Percentiles rank a stretch among this genome's conserved stretches.
Conservation (phyloP, 108 stramenopile genomes). For the Nitzschia putrida region DNA sequence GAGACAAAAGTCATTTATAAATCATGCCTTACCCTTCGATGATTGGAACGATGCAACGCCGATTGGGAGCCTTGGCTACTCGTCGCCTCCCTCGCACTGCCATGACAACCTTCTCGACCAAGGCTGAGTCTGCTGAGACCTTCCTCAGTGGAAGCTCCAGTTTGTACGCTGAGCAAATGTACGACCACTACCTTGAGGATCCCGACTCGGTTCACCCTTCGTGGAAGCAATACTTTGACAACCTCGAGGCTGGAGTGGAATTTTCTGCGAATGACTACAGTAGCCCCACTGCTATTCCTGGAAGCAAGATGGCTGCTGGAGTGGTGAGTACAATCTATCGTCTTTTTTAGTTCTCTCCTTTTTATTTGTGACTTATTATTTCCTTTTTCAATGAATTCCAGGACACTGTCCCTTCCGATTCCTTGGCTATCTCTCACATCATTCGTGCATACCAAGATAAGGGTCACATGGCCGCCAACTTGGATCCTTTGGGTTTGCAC, state of each 20-base stretch:
- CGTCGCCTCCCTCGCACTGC: not conserved
- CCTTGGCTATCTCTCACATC: conserved; percentile 89
- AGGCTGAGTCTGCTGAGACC: conserved; percentile 43
- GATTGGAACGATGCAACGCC: conserved; percentile 8
- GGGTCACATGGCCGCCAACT: conserved; percentile 92
- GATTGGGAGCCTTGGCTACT: not conserved
- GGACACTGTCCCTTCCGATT: conserved; percentile 81
- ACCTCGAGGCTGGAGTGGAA: conserved; percentile 45
- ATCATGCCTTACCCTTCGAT: conserved; percentile 21
- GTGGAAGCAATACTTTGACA: conserved; percentile 67
- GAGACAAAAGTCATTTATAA: not conserved
- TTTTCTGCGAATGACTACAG: conserved; percentile 45
- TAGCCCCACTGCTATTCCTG: conserved; percentile 45
- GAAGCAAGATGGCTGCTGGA: conserved; percentile 29
- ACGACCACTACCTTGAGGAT: conserved; percentile 66
- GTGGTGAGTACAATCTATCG: conserved; percentile 44
- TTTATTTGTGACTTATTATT: not conserved
- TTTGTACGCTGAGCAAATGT: conserved; percentile 88
- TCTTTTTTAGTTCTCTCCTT: not conserved
- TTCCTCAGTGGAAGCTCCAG: conserved; percentile 75
- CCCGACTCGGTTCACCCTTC: conserved; percentile 70
- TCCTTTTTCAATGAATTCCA: conserved; percentile 6
- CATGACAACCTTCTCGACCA: conserved; percentile 13
- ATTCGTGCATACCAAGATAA: conserved; percentile 97
- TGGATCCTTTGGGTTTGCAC: conserved; percentile 95